Base-by-base conservation (phyloP, 108 stramenopile genomes). In the Discostella pseudostelligera region DNA sequence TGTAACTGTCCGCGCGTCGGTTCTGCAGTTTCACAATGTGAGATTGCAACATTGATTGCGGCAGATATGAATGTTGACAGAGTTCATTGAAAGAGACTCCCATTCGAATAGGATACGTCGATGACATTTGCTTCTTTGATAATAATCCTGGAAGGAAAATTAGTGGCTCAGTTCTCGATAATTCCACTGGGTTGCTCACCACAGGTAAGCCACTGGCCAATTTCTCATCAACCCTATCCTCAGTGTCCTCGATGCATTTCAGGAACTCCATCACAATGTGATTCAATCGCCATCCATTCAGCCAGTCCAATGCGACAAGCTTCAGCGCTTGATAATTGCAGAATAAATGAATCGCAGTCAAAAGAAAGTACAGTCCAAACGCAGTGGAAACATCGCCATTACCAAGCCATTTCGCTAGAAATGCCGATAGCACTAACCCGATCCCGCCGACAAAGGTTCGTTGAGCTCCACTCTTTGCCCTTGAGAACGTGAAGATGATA, bases 401-500 rank as follows among this genome's bases (percentile, higher is more conserved):
- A 24, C 51, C 67, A 20, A 76, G 50, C 62, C 62, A 62, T 42
- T 78, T 77, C 2, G 87, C 88, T 47, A 86, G 72, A 12, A 88
- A 37, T 20, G 80, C 86, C 14, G 91, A 81, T 62, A 84, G 81
- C 1, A 93, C 61, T 36, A 93, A 69, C 24, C 91, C 91, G 21
- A 88, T 25, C 24, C 84, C 83, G n/a, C 85, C 91, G 8, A 88
- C 79, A 28, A 89, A 81, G 16, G 91, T 89, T 39, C 89, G 74
- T 46, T 93, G 91, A 11, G 91, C 88, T 9, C 91, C 91, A 74
- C 77, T 86, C 61, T 93, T 93, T 65, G 87, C 91, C 46, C 81
- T 80, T 36, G 84, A 81, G 49, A 83, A 83, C n/a, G 82, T 77
- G 63, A 84, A 81, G 66, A 13, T 7, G n/a, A n/a, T n/a, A n/a